Evolutionary conservation across 345 rosid genomes (phyloP).

Genomic region (Ceriops tagal): DNA sequence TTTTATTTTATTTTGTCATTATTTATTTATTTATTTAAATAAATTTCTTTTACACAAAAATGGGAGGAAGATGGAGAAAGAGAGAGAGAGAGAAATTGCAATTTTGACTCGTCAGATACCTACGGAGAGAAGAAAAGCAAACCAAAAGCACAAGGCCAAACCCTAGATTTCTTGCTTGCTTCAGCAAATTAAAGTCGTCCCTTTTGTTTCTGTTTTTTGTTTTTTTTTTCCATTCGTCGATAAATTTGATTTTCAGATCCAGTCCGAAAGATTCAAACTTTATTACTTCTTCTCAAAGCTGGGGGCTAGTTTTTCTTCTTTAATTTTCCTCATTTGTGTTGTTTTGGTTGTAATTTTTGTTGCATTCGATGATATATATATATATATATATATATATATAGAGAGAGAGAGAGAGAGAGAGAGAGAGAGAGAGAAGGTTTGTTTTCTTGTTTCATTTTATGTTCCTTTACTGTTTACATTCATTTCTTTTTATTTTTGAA

Average conservation of each 20-base stretch:
- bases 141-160: slow-evolving; percentile 18
- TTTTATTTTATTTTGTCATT: slow-evolving; percentile 15
- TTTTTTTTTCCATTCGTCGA: neutral
- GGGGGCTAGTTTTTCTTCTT: slow-evolving; percentile 21
- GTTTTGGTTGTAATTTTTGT: neutral
- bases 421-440: too few relatives aligned
- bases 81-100: neutral
- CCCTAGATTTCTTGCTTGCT: slow-evolving; percentile 47
- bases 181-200: neutral
- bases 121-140: slow-evolving; percentile 15
- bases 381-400: too few relatives aligned
- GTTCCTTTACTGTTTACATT: neutral
- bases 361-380: slow-evolving; percentile 3
- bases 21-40: slow-evolving; percentile 1
- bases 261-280: slow-evolving; percentile 9
- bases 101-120: slow-evolving; percentile 25
- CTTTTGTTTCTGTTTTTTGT: neutral
- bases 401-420: too few relatives aligned
- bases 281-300: slow-evolving; percentile 7
- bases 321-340: neutral
- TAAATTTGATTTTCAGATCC: slow-evolving; percentile 23
- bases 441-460: neutral
- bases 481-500: slow-evolving; percentile 1
- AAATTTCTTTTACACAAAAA: neutral
- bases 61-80: neutral